Conservation (phyloP, 345 rosid genomes). For the Psidium guajava region DNA sequence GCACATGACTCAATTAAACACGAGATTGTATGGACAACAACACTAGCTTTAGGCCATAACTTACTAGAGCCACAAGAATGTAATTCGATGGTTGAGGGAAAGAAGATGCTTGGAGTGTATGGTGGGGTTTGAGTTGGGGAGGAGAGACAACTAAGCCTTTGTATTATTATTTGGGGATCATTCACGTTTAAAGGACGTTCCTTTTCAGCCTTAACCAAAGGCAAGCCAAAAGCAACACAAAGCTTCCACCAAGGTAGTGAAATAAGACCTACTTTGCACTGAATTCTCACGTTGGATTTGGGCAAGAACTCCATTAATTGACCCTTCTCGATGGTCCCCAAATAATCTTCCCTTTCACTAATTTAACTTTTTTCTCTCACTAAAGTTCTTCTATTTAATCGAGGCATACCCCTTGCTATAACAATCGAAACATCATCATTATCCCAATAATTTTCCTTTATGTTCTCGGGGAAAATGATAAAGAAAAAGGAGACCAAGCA, state of each 20-base stretch:
- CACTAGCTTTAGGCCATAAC: not conserved
- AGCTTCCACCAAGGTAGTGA: not conserved
- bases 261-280: not conserved
- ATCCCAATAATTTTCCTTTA: not conserved
- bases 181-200: too few species aligned
- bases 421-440: not conserved
- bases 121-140: not conserved
- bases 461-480: not conserved
- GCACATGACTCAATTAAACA: not conserved
- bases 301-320: not conserved
- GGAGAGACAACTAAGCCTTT: not conserved
- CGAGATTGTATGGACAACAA: not conserved
- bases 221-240: not conserved
- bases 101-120: not conserved
- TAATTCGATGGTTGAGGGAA: not conserved
- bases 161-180: not conserved
- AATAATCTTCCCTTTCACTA: not conserved
- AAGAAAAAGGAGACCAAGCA: not conserved
- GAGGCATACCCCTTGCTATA: not conserved
- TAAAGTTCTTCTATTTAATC: not conserved
- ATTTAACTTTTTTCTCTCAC: not conserved
- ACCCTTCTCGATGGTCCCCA: not conserved
- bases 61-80: not conserved
- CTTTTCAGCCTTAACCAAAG: conserved; percentile 4
- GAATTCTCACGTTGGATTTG: not conserved